Conservation (phyloP, 371 early-diverging fungal species). For the Nosema muscidifuracis region DNA sequence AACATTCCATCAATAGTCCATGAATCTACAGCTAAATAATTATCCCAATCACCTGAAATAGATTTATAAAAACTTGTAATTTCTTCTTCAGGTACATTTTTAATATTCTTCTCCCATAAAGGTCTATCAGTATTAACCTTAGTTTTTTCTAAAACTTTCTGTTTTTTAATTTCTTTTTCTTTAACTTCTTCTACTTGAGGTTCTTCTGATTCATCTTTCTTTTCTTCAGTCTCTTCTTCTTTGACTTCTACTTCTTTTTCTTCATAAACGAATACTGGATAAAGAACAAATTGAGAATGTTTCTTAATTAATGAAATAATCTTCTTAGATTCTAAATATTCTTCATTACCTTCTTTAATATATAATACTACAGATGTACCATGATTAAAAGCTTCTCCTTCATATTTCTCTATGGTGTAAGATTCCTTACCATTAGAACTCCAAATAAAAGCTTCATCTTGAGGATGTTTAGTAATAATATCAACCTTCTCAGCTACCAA, state of each 20-base stretch:
- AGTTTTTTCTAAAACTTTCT: constrained; percentile 66
- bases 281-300: constrained; percentile 83
- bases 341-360: constrained; percentile 79
- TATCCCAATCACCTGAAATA: constrained; percentile 85
- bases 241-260: constrained; percentile 72
- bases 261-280: constrained; percentile 76
- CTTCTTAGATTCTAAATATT: constrained; percentile 74
- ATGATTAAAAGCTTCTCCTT: constrained; percentile 70
- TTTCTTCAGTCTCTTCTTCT: constrained; percentile 64
- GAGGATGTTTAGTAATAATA: constrained; percentile 85
- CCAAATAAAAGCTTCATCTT: constrained; percentile 85
- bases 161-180: constrained; percentile 67
- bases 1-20: constrained; percentile 79
- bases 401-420: constrained; percentile 79
- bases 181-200: constrained; percentile 65
- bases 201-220: constrained; percentile 53
- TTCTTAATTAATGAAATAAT: constrained; percentile 78
- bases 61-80: constrained; percentile 83
- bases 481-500: constrained; percentile 83
- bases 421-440: constrained; percentile 79
- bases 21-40: constrained; percentile 76
- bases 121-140: constrained; percentile 70
- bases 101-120: constrained; percentile 83
- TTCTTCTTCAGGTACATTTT: constrained; percentile 77
- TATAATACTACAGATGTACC: constrained; percentile 77